These are phyloP conservation scores for Xylaria longipes DNA, from an alignment of 495 filamentous ascomycete species.

Conservation along the genomic window DNA sequence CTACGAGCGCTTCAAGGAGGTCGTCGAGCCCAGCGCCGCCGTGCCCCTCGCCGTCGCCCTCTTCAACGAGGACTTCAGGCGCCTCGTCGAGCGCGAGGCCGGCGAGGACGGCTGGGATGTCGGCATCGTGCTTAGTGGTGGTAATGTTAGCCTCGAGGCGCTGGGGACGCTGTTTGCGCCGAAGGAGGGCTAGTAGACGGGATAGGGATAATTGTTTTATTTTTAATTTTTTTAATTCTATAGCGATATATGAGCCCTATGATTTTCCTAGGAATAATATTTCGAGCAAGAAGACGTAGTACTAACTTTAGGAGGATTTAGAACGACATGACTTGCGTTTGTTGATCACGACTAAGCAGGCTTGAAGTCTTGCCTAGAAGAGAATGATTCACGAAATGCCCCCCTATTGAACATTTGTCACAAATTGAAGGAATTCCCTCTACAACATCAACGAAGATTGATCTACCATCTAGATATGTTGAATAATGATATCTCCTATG, in stretches of 20 bases:
- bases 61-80: constrained; percentile 84
- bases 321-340: too few species aligned
- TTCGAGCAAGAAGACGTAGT: too few species aligned
- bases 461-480: neutral
- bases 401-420: neutral
- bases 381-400: neutral
- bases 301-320: too few species aligned
- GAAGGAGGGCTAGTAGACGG: constrained; percentile 19
- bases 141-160: constrained; percentile 86
- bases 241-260: neutral
- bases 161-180: constrained; percentile 68
- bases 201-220: neutral
- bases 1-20: constrained; percentile 87
- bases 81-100: constrained; percentile 70
- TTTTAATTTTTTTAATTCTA: too few species aligned
- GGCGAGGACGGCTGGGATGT: constrained; percentile 84
- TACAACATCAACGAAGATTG: too few species aligned
- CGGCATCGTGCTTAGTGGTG: constrained; percentile 85
- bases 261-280: too few species aligned
- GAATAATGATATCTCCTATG: neutral
- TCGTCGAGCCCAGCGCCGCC: constrained; percentile 89
- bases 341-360: too few species aligned
- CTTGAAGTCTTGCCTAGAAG: too few species aligned
- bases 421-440: too few species aligned
- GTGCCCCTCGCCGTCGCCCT: constrained; percentile 84